These are phyloP conservation scores for Penicillium fimorum DNA, from an alignment of 495 filamentous ascomycete species.

Conservation along the genomic window DNA sequence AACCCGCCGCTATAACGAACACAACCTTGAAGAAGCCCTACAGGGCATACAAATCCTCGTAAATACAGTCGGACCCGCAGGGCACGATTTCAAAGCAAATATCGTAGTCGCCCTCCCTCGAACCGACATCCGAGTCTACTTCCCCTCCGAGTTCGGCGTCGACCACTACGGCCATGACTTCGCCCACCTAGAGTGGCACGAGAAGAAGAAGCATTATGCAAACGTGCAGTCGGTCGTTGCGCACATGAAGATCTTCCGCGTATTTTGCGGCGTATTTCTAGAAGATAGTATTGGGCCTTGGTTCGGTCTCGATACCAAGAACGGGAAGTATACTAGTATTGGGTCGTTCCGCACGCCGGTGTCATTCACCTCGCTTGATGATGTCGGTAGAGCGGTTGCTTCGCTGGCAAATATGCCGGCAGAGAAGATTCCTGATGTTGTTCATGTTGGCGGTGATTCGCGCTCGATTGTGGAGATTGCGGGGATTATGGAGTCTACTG, in stretches of 20 bases:
- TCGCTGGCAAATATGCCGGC: slow-evolving; percentile 13
- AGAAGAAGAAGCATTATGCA: slow-evolving; percentile 26
- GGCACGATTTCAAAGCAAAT: slow-evolving; percentile 25
- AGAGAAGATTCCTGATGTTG: slow-evolving; percentile 18
- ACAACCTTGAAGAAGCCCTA: slow-evolving; percentile 20
- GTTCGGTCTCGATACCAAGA: slow-evolving; percentile 29
- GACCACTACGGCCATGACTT: slow-evolving; percentile 33
- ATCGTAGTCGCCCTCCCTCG: slow-evolving; percentile 19
- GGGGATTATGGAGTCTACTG: slow-evolving; percentile 20
- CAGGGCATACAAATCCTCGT: slow-evolving; percentile 25
- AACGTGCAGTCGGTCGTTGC: slow-evolving; percentile 13
- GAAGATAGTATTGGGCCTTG: slow-evolving; percentile 32
- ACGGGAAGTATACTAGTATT: slow-evolving; percentile 24
- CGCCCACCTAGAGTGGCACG: slow-evolving; percentile 26
- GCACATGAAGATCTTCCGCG: slow-evolving; percentile 23
- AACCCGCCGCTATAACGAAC: slow-evolving; percentile 20
- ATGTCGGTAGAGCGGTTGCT: slow-evolving; percentile 23
- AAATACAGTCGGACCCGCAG: slow-evolving; percentile 24
- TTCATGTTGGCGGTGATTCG: slow-evolving; percentile 27
- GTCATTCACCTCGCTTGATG: slow-evolving; percentile 25
- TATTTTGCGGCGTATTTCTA: slow-evolving; percentile 29
- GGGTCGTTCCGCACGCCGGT: slow-evolving; percentile 15
- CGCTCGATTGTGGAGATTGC: slow-evolving; percentile 21
- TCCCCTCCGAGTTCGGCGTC: slow-evolving; percentile 33
- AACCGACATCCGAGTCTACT: slow-evolving; percentile 22